A percentile compares a stretch with the other conserved stretches of the same genome.
Evolutionary conservation across 2,329 filamentous ascomycete genomes (phyloP).

Genomic region (Zymoseptoria passerinii): DNA sequence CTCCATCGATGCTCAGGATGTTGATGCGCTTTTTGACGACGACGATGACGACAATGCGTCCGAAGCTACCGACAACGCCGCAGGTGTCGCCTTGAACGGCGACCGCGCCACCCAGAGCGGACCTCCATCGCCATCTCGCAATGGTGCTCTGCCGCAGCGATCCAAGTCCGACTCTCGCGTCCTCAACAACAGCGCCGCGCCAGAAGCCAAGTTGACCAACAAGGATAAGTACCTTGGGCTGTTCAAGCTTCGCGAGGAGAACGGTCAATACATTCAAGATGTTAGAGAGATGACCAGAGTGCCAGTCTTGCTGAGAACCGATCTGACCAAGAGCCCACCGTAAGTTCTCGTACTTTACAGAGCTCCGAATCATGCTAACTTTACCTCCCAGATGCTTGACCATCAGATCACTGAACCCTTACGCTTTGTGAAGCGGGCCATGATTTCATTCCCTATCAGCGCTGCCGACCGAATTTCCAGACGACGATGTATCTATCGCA

Average conservation of each 20-base stretch:
- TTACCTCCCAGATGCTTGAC: conserved; percentile 58
- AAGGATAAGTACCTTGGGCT: conserved; percentile 94
- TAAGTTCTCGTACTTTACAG: conserved; percentile 50
- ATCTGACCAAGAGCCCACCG: conserved; percentile 97
- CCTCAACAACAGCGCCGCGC: conserved; percentile 58
- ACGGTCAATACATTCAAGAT: conserved; percentile 95
- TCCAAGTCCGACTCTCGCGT: conserved; percentile 94
- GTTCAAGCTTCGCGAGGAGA: conserved; percentile 83
- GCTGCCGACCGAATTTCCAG: conserved; percentile 2
- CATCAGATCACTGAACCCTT: conserved; percentile 76
- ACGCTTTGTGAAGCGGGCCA: conserved; percentile 45
- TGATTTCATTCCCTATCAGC: neutral
- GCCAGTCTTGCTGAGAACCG: conserved; percentile 96
- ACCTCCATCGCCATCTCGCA: conserved; percentile 78
- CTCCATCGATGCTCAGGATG: conserved; percentile 85
- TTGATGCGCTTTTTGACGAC: conserved; percentile 92
- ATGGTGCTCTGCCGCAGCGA: conserved; percentile 66
- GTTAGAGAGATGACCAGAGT: conserved; percentile 96
- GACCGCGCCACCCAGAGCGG: conserved; percentile 94
- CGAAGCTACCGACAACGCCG: conserved; percentile 82
- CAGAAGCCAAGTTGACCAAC: conserved; percentile 73
- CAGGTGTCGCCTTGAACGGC: conserved; percentile 71
- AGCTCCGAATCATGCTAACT: conserved; percentile 31
- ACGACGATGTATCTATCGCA: conserved; percentile 3
- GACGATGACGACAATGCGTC: conserved; percentile 68